Conservation (phyloP, 2,329 filamentous ascomycete genomes). For the Exophiala sideris region DNA sequence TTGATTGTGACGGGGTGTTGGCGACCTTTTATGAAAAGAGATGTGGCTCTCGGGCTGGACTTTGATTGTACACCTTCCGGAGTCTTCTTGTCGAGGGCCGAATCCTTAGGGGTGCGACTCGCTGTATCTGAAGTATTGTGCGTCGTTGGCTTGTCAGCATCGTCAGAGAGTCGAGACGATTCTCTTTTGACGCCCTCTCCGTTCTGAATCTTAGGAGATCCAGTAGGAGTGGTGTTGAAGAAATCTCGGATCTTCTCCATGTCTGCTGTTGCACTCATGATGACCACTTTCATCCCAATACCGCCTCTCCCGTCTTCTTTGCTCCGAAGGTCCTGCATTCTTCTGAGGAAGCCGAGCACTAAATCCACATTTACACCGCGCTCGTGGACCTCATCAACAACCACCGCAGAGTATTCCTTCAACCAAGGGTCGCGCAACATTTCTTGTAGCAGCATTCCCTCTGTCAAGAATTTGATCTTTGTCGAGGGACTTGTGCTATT, state of each 20-base stretch:
- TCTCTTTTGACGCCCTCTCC: slow-evolving; percentile 5
- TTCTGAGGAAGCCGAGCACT: slow-evolving; percentile 80
- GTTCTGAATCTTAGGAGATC: slow-evolving; percentile 2
- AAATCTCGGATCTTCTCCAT: slow-evolving; percentile 74
- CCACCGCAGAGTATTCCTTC: slow-evolving; percentile 78
- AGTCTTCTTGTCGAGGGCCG: too few species aligned
- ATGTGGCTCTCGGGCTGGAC: slow-evolving; percentile 39
- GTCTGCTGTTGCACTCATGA: slow-evolving; percentile 97
- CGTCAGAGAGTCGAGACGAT: slow-evolving; percentile 10
- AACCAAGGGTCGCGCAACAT: slow-evolving; percentile 81
- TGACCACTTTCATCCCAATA: slow-evolving; percentile 76
- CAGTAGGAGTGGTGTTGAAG: slow-evolving; percentile 48
- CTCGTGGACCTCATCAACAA: slow-evolving; percentile 97
- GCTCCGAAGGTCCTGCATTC: slow-evolving; percentile 55
- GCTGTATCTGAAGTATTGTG: neutral
- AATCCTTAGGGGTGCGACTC: too few species aligned
- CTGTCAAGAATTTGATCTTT: slow-evolving; percentile 88
- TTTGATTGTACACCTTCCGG: neutral
- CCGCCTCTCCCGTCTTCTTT: slow-evolving; percentile 57
- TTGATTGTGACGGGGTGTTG: slow-evolving; percentile 79
- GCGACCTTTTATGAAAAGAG: slow-evolving; percentile 74
- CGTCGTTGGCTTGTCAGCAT: slow-evolving; percentile 3
- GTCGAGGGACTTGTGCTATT: slow-evolving; percentile 77
- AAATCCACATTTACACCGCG: slow-evolving; percentile 92
- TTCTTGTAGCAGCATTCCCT: slow-evolving; percentile 94